phyloP scores from a whole-genome alignment of 495 filamentous ascomycete genomes.

The Hypoxylon crocopeplum region DNA sequence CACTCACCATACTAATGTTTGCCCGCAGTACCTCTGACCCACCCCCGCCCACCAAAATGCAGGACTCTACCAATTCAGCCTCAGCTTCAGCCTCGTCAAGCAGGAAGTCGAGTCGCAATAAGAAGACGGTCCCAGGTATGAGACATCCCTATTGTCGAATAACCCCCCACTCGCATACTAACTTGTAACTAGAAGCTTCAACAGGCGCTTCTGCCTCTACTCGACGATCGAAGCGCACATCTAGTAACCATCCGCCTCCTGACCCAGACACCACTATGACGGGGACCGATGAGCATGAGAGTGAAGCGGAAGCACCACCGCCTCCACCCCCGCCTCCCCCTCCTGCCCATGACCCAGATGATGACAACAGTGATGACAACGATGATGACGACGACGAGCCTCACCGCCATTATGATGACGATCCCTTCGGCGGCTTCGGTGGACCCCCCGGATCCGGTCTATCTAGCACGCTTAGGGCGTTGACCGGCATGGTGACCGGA shows the following conservation, averaged over 20 bases:
- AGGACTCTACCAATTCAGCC: constrained; percentile 44
- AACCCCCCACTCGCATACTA: not conserved
- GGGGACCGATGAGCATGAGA: constrained; percentile 68
- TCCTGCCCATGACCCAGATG: constrained; percentile 55
- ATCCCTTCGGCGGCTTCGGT: constrained; percentile 81
- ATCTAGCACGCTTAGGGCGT: constrained; percentile 81
- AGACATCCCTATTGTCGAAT: constrained; percentile 30
- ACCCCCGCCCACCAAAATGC: constrained; percentile 37
- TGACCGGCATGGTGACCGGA: constrained; percentile 90
- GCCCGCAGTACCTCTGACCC: constrained; percentile 33
- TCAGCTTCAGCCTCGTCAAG: constrained; percentile 64
- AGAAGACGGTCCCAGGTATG: constrained; percentile 58
- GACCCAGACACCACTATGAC: constrained; percentile 61
- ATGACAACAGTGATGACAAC: constrained; percentile 55
- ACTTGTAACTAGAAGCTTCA: constrained; percentile 33
- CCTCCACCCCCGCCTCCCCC: constrained; percentile 49
- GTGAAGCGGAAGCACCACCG: constrained; percentile 53
- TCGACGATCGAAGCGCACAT: constrained; percentile 59
- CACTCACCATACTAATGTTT: constrained; percentile 21
- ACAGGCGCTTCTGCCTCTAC: constrained; percentile 47
- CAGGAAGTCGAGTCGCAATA: constrained; percentile 71
- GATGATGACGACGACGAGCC: constrained; percentile 59
- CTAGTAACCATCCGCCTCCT: constrained; percentile 55
- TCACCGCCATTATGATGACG: constrained; percentile 63
- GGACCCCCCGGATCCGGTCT: constrained; percentile 65